Base-by-base conservation (phyloP, 371 early-diverging fungal genomes). In the Batkoa obscura region DNA sequence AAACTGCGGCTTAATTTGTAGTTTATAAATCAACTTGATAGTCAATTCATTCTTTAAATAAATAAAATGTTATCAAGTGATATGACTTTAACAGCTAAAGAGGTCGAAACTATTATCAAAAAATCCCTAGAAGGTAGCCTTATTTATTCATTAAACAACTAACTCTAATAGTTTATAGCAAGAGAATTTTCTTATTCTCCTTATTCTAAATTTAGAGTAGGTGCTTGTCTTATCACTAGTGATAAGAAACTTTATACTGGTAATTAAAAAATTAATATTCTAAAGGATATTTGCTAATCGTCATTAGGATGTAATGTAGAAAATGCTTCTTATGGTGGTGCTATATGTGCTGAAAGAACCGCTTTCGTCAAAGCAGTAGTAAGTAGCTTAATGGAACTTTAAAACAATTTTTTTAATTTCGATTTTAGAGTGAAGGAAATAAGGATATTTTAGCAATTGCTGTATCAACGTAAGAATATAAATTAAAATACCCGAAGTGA, bases 181-280 rank as follows among this genome's bases (percentile, higher is more conserved):
- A 70, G 67, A 56, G 69, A 69, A 17, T 53, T 54, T 10, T 71
- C 80, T 0, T 87, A 89, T 65, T 74, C 76, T 3, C 90, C 90
- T n/a, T 89, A 89, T 70, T 81, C 81, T 47, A 84, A 86, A 55
- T 89, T 89, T 67, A 72, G 82, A 30, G 86, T 89, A 3, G 90
- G 90, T 34, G 83, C 85, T 50, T 83, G 86, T 9, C 62, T 86
- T 50, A 64, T 85, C 46, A 66, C 80, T 3, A 66, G 70, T 38
- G 72, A 75, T 41, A 83, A 81, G 34, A 78, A 76, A 13, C 60
- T 80, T 30, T 81, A 64, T 47, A 67, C 74, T 69, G 79, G 79
- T 76, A 71, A 58, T n/a, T n/a, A n/a, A 3, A 8, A 4, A 3
- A n/a, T 35, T 2, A 1, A 37, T 36, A 8, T 15, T 12, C 6